Base-by-base conservation (phyloP, 352 stramenopile species). In the Peronosclerospora sorghi region DNA sequence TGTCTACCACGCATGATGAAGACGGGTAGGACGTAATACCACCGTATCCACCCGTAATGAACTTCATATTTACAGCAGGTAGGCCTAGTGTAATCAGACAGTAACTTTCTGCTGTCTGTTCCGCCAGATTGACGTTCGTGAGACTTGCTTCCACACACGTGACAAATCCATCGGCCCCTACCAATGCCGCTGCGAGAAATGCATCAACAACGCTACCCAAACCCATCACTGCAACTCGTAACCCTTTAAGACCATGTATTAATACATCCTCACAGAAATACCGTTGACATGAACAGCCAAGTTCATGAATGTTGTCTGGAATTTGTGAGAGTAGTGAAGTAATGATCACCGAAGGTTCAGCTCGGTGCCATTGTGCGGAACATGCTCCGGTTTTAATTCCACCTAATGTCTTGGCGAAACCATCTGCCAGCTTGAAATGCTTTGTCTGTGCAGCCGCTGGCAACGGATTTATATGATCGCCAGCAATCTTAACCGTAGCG, bases 191-290 rank as follows among this genome's bases (percentile, higher is more conserved):
- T 9, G 62, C 42, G 4, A 75, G 37, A 35, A 78, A 79, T 20
- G 68, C 68, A 13, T 79, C 64, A 0, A 61, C 45, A 7, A 76
- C 39, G 29, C 72, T 73, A 18, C 65, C 62, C 32, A 48, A 52
- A 15, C 72, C 72, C 9, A 77, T 29, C 13, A 78, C 51, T 14
- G 56, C 54, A 5, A 84, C 53, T 17, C 55, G 41, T 12, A 79
- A 51, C 1, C 66, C 72, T n/a, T 35, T 32, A 5, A 81, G 56
- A 7, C 41, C 58, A 8, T 42, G 29, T 14, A 35, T 26, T 5
- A 56, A 44, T 14, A 59, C 50, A 21, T 51, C 45, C 7, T 48
- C 48, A 53, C 32, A 40, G 4, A 28, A 35, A 40, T 41, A 59
- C 10, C 37, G 35, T 48, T 56, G 45, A 38, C 59, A 65, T n/a